Percentiles rank a stretch among this genome's conserved stretches.
These are phyloP conservation scores for Ophiostoma australiae DNA, from an alignment of 2,329 filamentous ascomycete genomes.

Conservation along the genomic window DNA sequence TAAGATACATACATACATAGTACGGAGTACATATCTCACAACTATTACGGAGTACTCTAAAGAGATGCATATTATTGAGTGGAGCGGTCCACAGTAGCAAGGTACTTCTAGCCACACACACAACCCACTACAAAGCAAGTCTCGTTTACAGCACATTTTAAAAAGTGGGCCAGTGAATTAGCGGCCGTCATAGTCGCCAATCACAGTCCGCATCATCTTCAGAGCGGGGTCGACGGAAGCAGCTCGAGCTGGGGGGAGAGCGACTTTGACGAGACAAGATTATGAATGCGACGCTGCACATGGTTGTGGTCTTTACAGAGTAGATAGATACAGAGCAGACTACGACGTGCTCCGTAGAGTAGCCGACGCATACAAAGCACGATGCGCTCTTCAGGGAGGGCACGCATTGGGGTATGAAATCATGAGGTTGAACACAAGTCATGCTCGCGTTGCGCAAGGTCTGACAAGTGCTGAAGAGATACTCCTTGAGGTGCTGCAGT, in stretches of 20 bases:
- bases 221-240: constrained; percentile 18
- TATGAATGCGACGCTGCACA: not conserved
- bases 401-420: not conserved
- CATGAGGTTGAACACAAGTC: not conserved
- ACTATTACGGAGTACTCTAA: not conserved
- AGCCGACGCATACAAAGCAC: not conserved
- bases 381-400: too few relatives aligned
- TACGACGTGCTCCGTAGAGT: not conserved
- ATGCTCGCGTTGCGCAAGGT: constrained; percentile 12
- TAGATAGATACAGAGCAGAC: not conserved
- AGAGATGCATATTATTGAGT: constrained; percentile 14
- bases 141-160: constrained; percentile 20
- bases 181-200: constrained; percentile 15
- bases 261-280: not conserved
- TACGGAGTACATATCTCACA: too few relatives aligned
- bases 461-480: not conserved
- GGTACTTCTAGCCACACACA: not conserved
- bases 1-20: not conserved
- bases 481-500: not conserved
- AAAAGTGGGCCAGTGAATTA: constrained; percentile 19
- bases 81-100: not conserved
- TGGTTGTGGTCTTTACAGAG: too few relatives aligned
- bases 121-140: constrained; percentile 5
- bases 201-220: not conserved
- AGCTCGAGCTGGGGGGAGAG: constrained; percentile 12